Percentiles rank a stretch among this genome's conserved stretches.
Evolutionary conservation across 1,284 basidiomycete genomes (phyloP).

Genomic region (Fomitopsis schrenkii): DNA sequence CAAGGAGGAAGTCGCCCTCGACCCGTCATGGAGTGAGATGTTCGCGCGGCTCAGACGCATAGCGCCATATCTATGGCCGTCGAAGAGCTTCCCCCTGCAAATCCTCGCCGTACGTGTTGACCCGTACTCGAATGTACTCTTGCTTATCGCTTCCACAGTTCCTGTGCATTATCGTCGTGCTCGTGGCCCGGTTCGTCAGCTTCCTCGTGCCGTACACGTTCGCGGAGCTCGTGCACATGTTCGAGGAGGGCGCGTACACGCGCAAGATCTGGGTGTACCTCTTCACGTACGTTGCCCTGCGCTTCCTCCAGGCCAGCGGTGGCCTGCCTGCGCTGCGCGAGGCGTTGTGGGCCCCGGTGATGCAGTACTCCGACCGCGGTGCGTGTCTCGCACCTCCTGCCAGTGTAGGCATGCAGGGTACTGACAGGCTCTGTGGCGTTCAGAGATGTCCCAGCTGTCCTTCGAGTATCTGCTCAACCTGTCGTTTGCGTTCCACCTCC

Average conservation of each 20-base stretch:
- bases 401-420: neutral
- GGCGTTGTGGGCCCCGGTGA: constrained; percentile 76
- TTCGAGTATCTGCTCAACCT: constrained; percentile 81
- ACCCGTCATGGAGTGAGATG: constrained; percentile 66
- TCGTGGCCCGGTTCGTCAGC: constrained; percentile 76
- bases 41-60: constrained; percentile 57
- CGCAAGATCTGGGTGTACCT: constrained; percentile 61
- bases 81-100: constrained; percentile 61
- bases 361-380: constrained; percentile 80
- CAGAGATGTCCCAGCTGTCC: constrained; percentile 76
- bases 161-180: constrained; percentile 63
- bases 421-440: neutral
- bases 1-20: constrained; percentile 54
- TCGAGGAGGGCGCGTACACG: constrained; percentile 42
- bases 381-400: constrained; percentile 10
- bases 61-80: constrained; percentile 82
- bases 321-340: constrained; percentile 69
- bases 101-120: constrained; percentile 54
- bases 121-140: constrained; percentile 3
- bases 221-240: constrained; percentile 59
- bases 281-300: constrained; percentile 56
- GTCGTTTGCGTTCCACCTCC: constrained; percentile 82
- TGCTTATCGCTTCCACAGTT: constrained; percentile 33
- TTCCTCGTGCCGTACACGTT: constrained; percentile 70
- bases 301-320: constrained; percentile 67